Conservation (phyloP, 1,284 basidiomycete genomes). For the Stygiomarasmius scandens region DNA sequence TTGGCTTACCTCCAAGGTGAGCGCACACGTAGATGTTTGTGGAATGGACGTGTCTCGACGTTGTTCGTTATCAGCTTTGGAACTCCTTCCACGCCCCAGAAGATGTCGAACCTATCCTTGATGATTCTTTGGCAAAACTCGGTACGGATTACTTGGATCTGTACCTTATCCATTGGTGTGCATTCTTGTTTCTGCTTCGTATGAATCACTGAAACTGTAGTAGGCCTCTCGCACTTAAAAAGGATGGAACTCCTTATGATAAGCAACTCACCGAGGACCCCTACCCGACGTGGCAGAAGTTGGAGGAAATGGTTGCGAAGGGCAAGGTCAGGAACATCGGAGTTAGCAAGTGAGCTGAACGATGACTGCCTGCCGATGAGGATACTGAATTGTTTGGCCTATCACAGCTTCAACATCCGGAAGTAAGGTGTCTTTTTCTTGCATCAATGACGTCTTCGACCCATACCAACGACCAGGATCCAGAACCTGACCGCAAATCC, state of each 20-base stretch:
- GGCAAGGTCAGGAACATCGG: slow-evolving; percentile 87
- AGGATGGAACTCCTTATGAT: slow-evolving; percentile 57
- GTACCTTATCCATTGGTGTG: slow-evolving; percentile 83
- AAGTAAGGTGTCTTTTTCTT: slow-evolving; percentile 8
- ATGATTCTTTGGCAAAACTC: slow-evolving; percentile 68
- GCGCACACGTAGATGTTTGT: neutral
- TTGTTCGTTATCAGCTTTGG: slow-evolving; percentile 53
- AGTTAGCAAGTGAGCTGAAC: slow-evolving; percentile 64
- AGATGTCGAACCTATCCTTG: slow-evolving; percentile 67
- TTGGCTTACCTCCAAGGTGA: slow-evolving; percentile 62
- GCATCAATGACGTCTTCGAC: neutral
- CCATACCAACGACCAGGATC: slow-evolving; percentile 36
- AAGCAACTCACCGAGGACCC: slow-evolving; percentile 70
- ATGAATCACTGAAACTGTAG: neutral
- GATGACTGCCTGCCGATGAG: no score
- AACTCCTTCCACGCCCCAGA: slow-evolving; percentile 69
- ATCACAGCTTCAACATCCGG: slow-evolving; percentile 57
- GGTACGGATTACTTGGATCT: slow-evolving; percentile 80
- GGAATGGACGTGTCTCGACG: neutral
- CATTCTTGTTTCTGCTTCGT: slow-evolving; percentile 19
- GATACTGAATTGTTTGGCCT: neutral
- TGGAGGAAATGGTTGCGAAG: slow-evolving; percentile 78
- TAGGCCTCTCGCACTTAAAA: slow-evolving; percentile 74
- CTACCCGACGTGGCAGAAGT: slow-evolving; percentile 82
- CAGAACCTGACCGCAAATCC: slow-evolving; percentile 71